Evolutionary conservation across 1,284 basidiomycete species (phyloP), one percentile per base, ranked within the genome.

Genomic region (Puccinia triticina): DNA sequence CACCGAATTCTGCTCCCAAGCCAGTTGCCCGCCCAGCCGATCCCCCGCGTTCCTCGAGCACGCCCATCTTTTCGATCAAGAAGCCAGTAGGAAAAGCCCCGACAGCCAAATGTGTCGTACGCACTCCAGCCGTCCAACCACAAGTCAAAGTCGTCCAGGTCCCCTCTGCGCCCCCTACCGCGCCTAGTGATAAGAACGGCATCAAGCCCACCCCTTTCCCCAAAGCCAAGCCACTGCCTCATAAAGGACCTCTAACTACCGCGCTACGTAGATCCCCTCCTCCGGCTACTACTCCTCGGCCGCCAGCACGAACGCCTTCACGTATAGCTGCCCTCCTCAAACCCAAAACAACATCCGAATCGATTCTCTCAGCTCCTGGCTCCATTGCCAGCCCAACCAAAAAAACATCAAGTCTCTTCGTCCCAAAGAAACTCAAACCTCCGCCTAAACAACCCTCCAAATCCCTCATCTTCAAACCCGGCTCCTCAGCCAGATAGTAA

Each of bases 41-140:
- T n/a, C 67, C 67, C 7, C 21, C 40, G 14, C 67, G 67, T 3
- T 21, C 67, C 40, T 16, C 26, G 5, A 71, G 11, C 67, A 46
- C 67, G 67, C 67, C 67, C 18, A 71, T 71, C 40, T 71, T 71
- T 26, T 71, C 67, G 23, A 71, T 71, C 67, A 16, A 37, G 26
- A 71, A 50, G 23, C 67, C 67, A 34, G 40, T 71, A 3, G 67
- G 67, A 26, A 71, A 46, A n/a, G 14, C 67, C 26, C 40, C 40
- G 46, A 14, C 40, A 10, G 40, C 67, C 23, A 71, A 18, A 29
- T 71, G 67, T 48, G 67, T 71, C 40, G 1, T 71, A 1, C 67
- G 67, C 1, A 29, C 43, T 0, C 21, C 43, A 3, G 40, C 21
- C 67, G 43, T 37, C 40, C 40, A 71, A n/a, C 23, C 67, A 2